Evolutionary conservation across 2,329 filamentous ascomycete genomes (phyloP).

Genomic region (Colletotrichum sublineola): DNA sequence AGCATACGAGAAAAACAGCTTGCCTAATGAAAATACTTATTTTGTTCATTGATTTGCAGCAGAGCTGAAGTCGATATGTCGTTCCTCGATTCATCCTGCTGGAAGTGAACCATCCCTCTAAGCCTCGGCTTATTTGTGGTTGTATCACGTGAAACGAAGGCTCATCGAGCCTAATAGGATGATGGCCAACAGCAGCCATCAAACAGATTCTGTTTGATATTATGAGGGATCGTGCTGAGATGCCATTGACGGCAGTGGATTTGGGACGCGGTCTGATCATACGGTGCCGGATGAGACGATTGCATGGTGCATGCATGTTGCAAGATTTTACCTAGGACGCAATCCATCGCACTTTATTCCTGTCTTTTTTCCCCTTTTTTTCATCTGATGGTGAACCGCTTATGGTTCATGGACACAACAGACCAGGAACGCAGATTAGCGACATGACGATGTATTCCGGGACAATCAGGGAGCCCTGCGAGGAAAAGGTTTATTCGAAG

Average conservation of each 20-base stretch:
- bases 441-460: not conserved
- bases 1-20: no score
- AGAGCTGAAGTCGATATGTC: not conserved
- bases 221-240: constrained; percentile 7
- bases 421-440: constrained; percentile 14
- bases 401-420: constrained; percentile 12
- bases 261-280: not conserved
- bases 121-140: not conserved
- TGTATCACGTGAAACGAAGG: constrained; percentile 4
- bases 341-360: not conserved
- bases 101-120: not conserved
- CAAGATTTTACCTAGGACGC: not conserved
- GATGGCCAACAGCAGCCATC: not conserved
- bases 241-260: not conserved
- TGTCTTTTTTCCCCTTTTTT: not conserved
- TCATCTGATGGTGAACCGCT: constrained; percentile 18
- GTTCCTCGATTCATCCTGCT: not conserved
- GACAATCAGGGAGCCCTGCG: constrained; percentile 16
- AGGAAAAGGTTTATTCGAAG: constrained; percentile 27
- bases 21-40: not conserved
- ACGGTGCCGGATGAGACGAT: not conserved
- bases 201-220: constrained; percentile 21
- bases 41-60: not conserved
- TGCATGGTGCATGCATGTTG: not conserved
- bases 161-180: not conserved